Conservation (phyloP, 2,329 filamentous ascomycete genomes). For the Xylariaceae sp. region DNA sequence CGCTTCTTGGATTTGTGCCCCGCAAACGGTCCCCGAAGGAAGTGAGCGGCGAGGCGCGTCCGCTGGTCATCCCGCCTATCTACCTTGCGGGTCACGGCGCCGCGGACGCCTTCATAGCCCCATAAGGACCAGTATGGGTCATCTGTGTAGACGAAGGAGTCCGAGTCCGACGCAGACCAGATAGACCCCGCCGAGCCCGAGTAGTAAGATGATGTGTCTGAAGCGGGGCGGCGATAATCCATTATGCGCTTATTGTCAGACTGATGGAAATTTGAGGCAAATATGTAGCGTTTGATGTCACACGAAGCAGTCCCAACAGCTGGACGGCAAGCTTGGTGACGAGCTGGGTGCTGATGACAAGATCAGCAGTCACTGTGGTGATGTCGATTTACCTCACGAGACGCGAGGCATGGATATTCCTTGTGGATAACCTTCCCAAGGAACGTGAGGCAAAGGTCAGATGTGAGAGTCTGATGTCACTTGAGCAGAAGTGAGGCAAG, state of each 20-base stretch:
- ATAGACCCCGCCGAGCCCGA: constrained; percentile 34
- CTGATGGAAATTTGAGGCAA: neutral
- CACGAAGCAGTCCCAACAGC: neutral
- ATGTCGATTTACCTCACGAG: constrained; percentile 8
- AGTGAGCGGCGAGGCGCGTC: constrained; percentile 37
- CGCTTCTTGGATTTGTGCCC: constrained; percentile 31
- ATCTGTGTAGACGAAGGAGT: constrained; percentile 39
- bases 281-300: constrained; percentile 1
- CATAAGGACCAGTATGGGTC: constrained; percentile 30
- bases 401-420: constrained; percentile 1
- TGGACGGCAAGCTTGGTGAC: constrained; percentile 1
- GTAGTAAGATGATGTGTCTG: constrained; percentile 36
- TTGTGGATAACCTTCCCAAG: constrained; percentile 3
- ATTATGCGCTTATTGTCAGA: constrained; percentile 23
- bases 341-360: neutral
- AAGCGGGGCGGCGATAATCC: constrained; percentile 28
- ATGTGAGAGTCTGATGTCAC: constrained; percentile 8
- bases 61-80: constrained; percentile 34
- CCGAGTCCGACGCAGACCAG: constrained; percentile 38
- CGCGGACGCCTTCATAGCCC: constrained; percentile 35
- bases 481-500: constrained; percentile 11
- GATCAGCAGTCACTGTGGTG: constrained; percentile 20
- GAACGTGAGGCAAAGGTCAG: constrained; percentile 4
- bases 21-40: constrained; percentile 41
- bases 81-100: constrained; percentile 38